Evolutionary conservation across 805 yeast species (phyloP).

Genomic region (Pichia eremophila): DNA sequence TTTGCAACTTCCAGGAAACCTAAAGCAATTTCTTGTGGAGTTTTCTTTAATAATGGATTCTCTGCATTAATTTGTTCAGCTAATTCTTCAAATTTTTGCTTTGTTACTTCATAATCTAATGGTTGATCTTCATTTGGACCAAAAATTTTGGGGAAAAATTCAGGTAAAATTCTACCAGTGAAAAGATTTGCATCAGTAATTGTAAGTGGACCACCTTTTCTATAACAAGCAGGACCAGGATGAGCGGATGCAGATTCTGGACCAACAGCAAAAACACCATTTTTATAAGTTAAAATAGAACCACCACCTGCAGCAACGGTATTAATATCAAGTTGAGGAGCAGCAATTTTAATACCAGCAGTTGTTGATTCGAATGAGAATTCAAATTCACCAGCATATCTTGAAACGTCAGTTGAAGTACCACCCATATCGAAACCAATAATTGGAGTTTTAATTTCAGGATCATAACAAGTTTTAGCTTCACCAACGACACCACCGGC

Average conservation of each 20-base stretch:
- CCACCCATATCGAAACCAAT: constrained; percentile 90
- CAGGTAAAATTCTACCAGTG: constrained; percentile 64
- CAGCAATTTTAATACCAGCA: constrained; percentile 74
- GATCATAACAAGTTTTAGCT: constrained; percentile 67
- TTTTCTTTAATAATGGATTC: constrained; percentile 29
- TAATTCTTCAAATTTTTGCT: constrained; percentile 40
- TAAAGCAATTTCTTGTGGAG: constrained; percentile 62
- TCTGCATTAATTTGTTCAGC: constrained; percentile 49
- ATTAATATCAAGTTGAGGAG: constrained; percentile 74
- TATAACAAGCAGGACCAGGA: constrained; percentile 84
- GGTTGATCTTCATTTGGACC: constrained; percentile 73
- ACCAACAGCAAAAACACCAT: constrained; percentile 71
- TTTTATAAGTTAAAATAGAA: constrained; percentile 54
- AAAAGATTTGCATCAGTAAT: constrained; percentile 78
- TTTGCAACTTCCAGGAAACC: constrained; percentile 80
- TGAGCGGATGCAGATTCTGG: constrained; percentile 83
- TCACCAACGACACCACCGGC: constrained; percentile 97
- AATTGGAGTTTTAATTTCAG: constrained; percentile 45
- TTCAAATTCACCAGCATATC: constrained; percentile 62
- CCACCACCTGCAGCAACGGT: constrained; percentile 88
- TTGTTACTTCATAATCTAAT: constrained; percentile 48
- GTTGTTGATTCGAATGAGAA: constrained; percentile 77
- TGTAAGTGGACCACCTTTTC: constrained; percentile 80
- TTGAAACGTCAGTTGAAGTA: constrained; percentile 75
- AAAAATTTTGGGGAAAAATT: constrained; percentile 70